phyloP scores from a whole-genome alignment of 768 basidiomycete species.

The Trametes cinnabarina region DNA sequence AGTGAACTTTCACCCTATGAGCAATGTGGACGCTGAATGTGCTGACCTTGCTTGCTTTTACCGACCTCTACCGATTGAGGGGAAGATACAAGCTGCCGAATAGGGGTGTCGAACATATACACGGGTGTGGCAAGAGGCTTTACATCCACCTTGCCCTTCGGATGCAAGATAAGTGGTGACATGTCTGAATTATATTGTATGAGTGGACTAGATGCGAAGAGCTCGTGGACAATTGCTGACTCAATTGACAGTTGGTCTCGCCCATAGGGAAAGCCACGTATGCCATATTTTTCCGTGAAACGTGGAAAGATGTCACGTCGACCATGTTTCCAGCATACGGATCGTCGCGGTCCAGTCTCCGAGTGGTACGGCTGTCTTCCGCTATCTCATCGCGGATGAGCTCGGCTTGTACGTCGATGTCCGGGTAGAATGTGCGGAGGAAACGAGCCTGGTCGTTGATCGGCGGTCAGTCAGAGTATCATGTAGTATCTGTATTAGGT shows the following conservation, averaged over 20 bases:
- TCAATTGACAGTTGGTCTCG: constrained; percentile 54
- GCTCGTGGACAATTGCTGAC: constrained; percentile 39
- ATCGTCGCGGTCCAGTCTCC: constrained; percentile 47
- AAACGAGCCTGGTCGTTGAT: constrained; percentile 56
- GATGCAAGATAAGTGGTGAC: constrained; percentile 37
- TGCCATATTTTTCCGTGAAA: constrained; percentile 26
- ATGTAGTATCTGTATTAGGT: not conserved
- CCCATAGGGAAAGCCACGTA: constrained; percentile 65
- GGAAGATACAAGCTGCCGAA: constrained; percentile 51
- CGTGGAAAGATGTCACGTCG: constrained; percentile 36
- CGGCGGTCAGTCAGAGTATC: not conserved
- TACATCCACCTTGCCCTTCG: constrained; percentile 30
- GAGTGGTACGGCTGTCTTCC: constrained; percentile 39
- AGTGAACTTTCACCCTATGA: not conserved
- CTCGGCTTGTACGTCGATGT: constrained; percentile 70
- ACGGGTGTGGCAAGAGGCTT: constrained; percentile 42
- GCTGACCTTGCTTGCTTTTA: constrained; percentile 5
- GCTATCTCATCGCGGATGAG: constrained; percentile 57
- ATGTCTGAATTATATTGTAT: constrained; percentile 42
- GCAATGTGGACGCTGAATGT: too few relatives aligned
- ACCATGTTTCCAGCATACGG: constrained; percentile 57
- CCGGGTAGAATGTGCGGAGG: constrained; percentile 67
- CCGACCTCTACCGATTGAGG: constrained; percentile 21
- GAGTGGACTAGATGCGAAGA: not conserved
- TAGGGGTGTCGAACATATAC: constrained; percentile 61